Evolutionary conservation across 2,329 filamentous ascomycete genomes (phyloP).

Genomic region (Proliferodiscus dingleyae): DNA sequence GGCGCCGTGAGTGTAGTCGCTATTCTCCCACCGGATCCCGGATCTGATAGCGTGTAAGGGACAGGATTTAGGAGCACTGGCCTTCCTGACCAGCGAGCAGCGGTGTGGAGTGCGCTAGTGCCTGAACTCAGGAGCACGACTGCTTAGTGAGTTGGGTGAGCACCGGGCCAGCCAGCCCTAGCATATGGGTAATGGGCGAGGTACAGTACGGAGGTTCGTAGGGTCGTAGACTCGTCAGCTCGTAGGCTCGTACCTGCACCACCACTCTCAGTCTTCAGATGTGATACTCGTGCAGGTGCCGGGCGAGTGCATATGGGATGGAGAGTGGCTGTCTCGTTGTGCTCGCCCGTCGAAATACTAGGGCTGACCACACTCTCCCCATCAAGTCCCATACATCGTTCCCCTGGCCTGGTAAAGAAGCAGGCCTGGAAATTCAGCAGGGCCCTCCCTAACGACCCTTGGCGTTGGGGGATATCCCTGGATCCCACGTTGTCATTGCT

Average conservation of each 20-base stretch:
- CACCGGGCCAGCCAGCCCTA: too few relatives aligned
- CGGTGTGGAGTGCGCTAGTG: constrained; percentile 11
- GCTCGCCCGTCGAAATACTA: neutral
- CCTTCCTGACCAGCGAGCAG: constrained; percentile 3
- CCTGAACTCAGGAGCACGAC: neutral
- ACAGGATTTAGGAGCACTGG: neutral
- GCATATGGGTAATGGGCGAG: too few relatives aligned
- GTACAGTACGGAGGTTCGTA: too few relatives aligned
- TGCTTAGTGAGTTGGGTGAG: too few relatives aligned
- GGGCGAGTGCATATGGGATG: neutral
- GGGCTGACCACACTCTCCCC: neutral
- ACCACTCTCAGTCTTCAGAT: neutral
- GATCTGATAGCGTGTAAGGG: neutral
- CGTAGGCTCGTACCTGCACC: neutral
- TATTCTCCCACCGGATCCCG: too few relatives aligned
- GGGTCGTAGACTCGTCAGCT: too few relatives aligned
- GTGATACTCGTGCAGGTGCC: too few relatives aligned
- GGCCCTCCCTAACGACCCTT: neutral
- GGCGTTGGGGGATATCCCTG: neutral
- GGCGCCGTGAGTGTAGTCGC: too few relatives aligned
- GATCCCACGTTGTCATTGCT: neutral
- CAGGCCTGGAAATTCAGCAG: too few relatives aligned
- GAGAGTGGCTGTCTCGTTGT: neutral
- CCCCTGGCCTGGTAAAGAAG: too few relatives aligned
- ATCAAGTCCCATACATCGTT: neutral